Percentiles rank a stretch among this genome's conserved stretches.
phyloP scores from a whole-genome alignment of 2,329 filamentous ascomycete genomes.

The Fusarium pseudoanthophilum region DNA sequence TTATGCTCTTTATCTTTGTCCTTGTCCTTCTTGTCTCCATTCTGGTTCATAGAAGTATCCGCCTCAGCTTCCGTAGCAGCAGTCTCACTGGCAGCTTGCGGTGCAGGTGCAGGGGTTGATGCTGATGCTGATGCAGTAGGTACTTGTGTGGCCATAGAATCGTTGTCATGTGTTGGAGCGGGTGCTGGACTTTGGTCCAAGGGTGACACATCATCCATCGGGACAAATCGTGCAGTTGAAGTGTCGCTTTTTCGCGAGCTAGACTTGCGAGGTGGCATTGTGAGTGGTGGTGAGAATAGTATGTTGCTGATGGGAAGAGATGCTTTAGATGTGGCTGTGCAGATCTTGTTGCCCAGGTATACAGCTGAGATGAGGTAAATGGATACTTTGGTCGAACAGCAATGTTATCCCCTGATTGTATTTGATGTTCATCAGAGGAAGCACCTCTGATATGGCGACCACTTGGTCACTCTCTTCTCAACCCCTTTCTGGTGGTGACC shows the following conservation, averaged over 20 bases:
- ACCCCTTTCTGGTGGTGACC: constrained; percentile 9
- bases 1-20: constrained; percentile 47
- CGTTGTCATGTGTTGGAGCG: constrained; percentile 20
- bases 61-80: constrained; percentile 2
- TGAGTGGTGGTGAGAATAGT: constrained; percentile 18
- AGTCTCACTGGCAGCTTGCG: constrained; percentile 14
- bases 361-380: not conserved
- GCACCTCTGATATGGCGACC: constrained; percentile 14
- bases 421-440: not conserved
- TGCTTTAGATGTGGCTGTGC: not conserved
- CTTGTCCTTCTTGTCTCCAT: constrained; percentile 48
- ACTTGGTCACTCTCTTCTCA: constrained; percentile 27
- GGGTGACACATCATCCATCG: constrained; percentile 54
- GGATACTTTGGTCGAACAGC: not conserved
- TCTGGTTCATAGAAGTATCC: constrained; percentile 40
- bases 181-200: constrained; percentile 31
- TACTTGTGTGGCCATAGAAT: constrained; percentile 35
- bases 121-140: not conserved
- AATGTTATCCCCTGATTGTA: not conserved
- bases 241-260: constrained; percentile 60
- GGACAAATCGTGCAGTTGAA: constrained; percentile 58
- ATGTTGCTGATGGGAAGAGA: not conserved
- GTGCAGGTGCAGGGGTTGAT: not conserved
- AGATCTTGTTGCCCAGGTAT: not conserved
- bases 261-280: constrained; percentile 68